Base-by-base conservation (phyloP, 306 rosid genomes). In the Astragalus glycyphyllos region DNA sequence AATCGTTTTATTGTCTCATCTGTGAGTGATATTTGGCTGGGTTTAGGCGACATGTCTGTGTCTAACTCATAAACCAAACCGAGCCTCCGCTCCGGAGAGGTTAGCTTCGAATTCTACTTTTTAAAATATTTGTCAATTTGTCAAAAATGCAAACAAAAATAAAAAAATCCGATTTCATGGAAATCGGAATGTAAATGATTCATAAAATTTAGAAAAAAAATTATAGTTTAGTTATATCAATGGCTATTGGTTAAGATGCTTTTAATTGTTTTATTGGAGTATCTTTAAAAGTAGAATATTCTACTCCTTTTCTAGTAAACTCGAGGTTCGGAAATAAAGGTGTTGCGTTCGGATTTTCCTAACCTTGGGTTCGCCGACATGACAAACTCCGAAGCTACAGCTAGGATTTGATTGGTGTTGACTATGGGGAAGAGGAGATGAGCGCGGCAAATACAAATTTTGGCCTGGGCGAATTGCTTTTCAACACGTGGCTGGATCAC, bases 391-490 rank as follows among this genome's bases (percentile, higher is more conserved):
- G 71, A 85, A 81, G 71, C 91, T 69, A 69, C 68, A 69, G 74
- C 79, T 73, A 42, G 74, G 72, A 32, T 61, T 61, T 53, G 60
- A 34, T 34, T 69, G 75, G 40, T 58, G 53, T 74, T 78, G 72
- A 41, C 51, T 20, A 5, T 11, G 51, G 12, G 35, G n/a, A 1
- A 26, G 1, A 26, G 31, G 31, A 26, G 64, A 26, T 2, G 40
- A 64, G 97, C 98, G 96, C 98, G 97, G 94, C 98, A 93, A 93
- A 90, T 85, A 74, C 84, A 82, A 90, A 85, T 80, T 85, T 85
- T 69, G 56, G 73, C 10, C 4, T 12, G 0, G 10, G 0, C 81
- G 11, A 11, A 50, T 74, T 1, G n/a, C 6, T 12, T 35, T 23
- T 5, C 0, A 31, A 71, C 93, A 79, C 89, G 88, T 84, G 84